Evolutionary conservation across 805 yeast species (phyloP).

Genomic region (Candida incommunis): DNA sequence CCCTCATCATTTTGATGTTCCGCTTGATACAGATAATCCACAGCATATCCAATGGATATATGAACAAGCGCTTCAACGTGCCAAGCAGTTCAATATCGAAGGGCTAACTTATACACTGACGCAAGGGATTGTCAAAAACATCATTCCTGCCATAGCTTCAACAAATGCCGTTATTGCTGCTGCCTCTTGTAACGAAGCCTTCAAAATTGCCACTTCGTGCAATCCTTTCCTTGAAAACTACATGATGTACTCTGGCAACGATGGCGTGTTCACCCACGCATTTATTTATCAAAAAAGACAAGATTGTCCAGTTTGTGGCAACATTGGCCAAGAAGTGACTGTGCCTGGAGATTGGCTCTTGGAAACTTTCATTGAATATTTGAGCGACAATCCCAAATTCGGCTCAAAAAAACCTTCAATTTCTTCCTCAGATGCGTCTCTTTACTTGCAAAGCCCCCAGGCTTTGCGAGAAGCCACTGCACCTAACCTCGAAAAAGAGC

Average conservation of each 20-base stretch:
- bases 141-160: slow-evolving; percentile 88
- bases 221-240: slow-evolving; percentile 59
- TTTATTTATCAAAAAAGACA: slow-evolving; percentile 46
- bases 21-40: slow-evolving; percentile 55
- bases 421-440: slow-evolving; percentile 24
- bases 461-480: slow-evolving; percentile 31
- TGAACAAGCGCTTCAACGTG: slow-evolving; percentile 41
- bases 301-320: slow-evolving; percentile 71
- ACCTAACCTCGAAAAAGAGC: slow-evolving; percentile 25
- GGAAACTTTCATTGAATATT: slow-evolving; percentile 28
- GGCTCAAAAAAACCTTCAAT: slow-evolving; percentile 32
- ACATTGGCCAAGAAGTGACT: slow-evolving; percentile 11
- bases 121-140: slow-evolving; percentile 79
- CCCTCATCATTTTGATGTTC: slow-evolving; percentile 30
- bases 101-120: slow-evolving; percentile 63
- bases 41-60: slow-evolving; percentile 54
- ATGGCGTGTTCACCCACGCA: slow-evolving; percentile 61
- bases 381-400: slow-evolving; percentile 18
- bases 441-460: slow-evolving; percentile 36
- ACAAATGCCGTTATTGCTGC: slow-evolving; percentile 91
- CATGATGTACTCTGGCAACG: slow-evolving; percentile 78
- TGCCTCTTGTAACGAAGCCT: slow-evolving; percentile 72
- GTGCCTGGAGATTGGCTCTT: slow-evolving; percentile 20
- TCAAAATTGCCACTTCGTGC: slow-evolving; percentile 60
- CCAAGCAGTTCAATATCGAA: slow-evolving; percentile 43